Percentiles rank a stretch among this genome's conserved stretches.
Evolutionary conservation across 306 rosid genomes (phyloP).

Genomic region (Quercus berberidifolia): DNA sequence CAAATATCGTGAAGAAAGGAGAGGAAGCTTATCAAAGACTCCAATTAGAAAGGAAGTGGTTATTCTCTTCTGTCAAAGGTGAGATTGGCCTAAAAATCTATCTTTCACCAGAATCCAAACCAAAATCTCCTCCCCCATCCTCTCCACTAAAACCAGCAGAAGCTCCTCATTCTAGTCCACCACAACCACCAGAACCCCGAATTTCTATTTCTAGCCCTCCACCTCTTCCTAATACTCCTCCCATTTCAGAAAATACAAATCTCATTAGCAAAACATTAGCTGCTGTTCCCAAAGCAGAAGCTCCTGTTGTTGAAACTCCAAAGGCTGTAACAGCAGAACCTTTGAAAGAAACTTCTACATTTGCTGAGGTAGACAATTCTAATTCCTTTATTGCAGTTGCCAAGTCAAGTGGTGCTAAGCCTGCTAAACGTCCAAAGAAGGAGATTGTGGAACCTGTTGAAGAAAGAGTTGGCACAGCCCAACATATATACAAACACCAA

Average conservation of each 20-base stretch:
- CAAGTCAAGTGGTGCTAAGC: constrained; percentile 17
- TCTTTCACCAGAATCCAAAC: constrained; percentile 33
- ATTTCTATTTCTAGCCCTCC: neutral
- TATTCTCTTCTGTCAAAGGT: constrained; percentile 65
- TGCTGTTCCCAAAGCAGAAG: constrained; percentile 18
- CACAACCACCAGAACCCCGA: neutral
- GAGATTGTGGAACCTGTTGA: constrained; percentile 21
- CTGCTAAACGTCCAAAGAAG: constrained; percentile 23
- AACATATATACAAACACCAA: constrained; percentile 42
- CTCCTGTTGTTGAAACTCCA: neutral
- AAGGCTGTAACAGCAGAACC: constrained; percentile 16
- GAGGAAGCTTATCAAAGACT: constrained; percentile 59
- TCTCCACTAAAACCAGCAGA: constrained; percentile 21
- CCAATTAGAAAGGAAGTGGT: constrained; percentile 53
- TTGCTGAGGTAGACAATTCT: constrained; percentile 1
- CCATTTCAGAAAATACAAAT: constrained; percentile 20
- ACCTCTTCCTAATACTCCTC: constrained; percentile 18
- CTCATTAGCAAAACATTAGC: constrained; percentile 8
- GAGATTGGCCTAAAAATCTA: constrained; percentile 73
- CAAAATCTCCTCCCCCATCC: constrained; percentile 18
- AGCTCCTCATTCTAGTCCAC: constrained; percentile 25
- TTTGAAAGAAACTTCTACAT: constrained; percentile 9
- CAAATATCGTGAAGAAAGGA: constrained; percentile 55
- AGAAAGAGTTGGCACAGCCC: constrained; percentile 10
- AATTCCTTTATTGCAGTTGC: constrained; percentile 16